phyloP scores from a whole-genome alignment of 2,329 filamentous ascomycete species.

The Trichoderma sp. region DNA sequence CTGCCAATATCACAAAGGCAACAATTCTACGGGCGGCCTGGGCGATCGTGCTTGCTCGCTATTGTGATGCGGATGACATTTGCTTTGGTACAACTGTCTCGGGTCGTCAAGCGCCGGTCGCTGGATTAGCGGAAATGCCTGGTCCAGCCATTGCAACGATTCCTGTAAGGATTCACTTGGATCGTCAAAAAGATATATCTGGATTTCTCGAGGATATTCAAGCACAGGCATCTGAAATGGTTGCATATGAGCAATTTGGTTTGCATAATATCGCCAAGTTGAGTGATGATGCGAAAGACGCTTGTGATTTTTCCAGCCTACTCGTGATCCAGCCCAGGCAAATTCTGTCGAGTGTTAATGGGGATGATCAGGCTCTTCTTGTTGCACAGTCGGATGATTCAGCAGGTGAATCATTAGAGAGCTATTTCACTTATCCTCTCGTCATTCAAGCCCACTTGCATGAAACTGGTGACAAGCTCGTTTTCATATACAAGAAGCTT shows the following conservation, averaged over 20 bases:
- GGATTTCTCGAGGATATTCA: constrained; percentile 17
- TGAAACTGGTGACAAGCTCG: not conserved
- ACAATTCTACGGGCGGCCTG: constrained; percentile 24
- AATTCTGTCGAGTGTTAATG: not conserved
- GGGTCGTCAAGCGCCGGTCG: constrained; percentile 21
- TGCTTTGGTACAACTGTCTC: constrained; percentile 26
- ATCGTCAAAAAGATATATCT: not conserved
- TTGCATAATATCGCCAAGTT: constrained; percentile 20
- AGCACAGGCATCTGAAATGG: constrained; percentile 22
- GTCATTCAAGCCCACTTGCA: constrained; percentile 13
- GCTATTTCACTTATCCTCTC: constrained; percentile 14
- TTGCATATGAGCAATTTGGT: constrained; percentile 26
- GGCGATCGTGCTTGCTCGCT: constrained; percentile 23
- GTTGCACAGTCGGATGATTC: not conserved
- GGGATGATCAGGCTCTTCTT: not conserved
- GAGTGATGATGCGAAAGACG: not conserved
- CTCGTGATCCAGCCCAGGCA: constrained; percentile 11
- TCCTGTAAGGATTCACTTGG: constrained; percentile 19
- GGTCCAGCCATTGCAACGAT: constrained; percentile 21
- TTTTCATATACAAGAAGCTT: not conserved
- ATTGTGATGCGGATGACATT: constrained; percentile 20
- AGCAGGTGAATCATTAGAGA: not conserved
- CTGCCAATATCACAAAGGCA: constrained; percentile 7
- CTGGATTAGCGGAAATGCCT: constrained; percentile 17
- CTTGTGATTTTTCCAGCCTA: constrained; percentile 9